These are phyloP conservation scores for Annulohypoxylon maeteangense DNA, from an alignment of 495 filamentous ascomycete genomes.

Conservation along the genomic window DNA sequence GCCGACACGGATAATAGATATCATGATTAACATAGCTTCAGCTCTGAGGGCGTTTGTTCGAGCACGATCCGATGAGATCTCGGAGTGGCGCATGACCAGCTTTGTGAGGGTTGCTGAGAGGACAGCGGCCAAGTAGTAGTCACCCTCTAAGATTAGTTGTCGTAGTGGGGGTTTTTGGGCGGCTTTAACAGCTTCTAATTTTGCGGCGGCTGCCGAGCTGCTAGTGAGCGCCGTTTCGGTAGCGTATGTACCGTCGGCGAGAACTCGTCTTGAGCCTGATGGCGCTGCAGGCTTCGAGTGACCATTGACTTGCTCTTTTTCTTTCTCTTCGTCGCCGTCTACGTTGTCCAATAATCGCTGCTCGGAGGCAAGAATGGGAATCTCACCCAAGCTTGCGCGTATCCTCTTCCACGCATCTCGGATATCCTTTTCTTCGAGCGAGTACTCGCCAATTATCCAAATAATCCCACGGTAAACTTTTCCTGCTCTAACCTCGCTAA, in stretches of 20 bases:
- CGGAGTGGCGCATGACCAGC: constrained; percentile 96
- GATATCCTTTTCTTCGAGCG: constrained; percentile 91
- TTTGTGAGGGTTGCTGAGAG: constrained; percentile 96
- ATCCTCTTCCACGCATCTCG: constrained; percentile 97
- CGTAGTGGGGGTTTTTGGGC: constrained; percentile 96
- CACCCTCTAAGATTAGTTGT: constrained; percentile 95
- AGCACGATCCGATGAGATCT: constrained; percentile 86
- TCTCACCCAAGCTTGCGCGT: constrained; percentile 92
- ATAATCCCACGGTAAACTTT: constrained; percentile 97
- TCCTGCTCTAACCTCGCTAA: constrained; percentile 93
- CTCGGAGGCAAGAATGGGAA: constrained; percentile 95
- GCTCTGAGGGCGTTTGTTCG: constrained; percentile 94
- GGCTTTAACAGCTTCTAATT: constrained; percentile 94
- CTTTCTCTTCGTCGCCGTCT: constrained; percentile 63
- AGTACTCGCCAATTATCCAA: constrained; percentile 99
- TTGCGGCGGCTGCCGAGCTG: constrained; percentile 87
- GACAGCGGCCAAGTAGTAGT: constrained; percentile 96
- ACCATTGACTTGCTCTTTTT: constrained; percentile 82
- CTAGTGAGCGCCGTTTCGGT: constrained; percentile 97
- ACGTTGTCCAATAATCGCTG: constrained; percentile 84
- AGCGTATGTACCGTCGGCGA: constrained; percentile 97
- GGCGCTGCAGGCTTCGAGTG: constrained; percentile 79
- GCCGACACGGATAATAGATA: constrained; percentile 95
- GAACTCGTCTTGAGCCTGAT: constrained; percentile 86
- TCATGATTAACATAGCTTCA: constrained; percentile 99